Evolutionary conservation across 129 eudicot genomes (phyloP).

Genomic region (Artemisia argyi): DNA sequence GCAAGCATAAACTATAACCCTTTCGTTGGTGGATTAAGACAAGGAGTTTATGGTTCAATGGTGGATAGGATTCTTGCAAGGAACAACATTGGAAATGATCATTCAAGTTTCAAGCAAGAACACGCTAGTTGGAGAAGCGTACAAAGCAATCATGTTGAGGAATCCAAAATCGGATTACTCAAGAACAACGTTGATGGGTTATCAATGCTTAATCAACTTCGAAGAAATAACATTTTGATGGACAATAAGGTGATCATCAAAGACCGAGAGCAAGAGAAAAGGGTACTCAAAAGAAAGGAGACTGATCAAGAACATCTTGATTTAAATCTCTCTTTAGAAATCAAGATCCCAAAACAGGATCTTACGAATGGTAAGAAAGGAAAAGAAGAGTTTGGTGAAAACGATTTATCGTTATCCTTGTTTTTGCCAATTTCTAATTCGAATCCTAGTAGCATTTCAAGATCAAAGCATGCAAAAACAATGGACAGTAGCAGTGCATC

Average conservation of each 20-base stretch:
- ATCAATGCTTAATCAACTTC: slow-evolving; percentile 31
- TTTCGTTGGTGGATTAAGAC: slow-evolving; percentile 39
- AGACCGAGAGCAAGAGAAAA: slow-evolving; percentile 33
- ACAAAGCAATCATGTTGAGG: slow-evolving; percentile 27
- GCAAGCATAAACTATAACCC: slow-evolving; percentile 39
- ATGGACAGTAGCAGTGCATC: slow-evolving; percentile 34
- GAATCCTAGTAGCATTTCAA: slow-evolving; percentile 24
- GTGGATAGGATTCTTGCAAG: slow-evolving; percentile 33
- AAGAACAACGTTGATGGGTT: slow-evolving; percentile 35
- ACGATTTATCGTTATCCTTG: slow-evolving; percentile 56
- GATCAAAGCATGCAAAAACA: slow-evolving; percentile 48
- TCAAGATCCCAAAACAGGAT: slow-evolving; percentile 28
- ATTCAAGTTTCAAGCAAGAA: slow-evolving; percentile 22
- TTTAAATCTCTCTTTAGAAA: slow-evolving; percentile 55
- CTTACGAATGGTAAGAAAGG: slow-evolving; percentile 10
- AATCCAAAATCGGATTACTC: slow-evolving; percentile 17
- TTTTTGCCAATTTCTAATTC: slow-evolving; percentile 47
- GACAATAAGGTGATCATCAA: slow-evolving; percentile 12
- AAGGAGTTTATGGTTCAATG: slow-evolving; percentile 38
- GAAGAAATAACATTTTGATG: slow-evolving; percentile 9
- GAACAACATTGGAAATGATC: slow-evolving; percentile 27
- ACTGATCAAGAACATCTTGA: slow-evolving; percentile 53
- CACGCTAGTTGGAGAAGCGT: slow-evolving; percentile 32
- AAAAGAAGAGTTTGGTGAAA: slow-evolving; percentile 25
- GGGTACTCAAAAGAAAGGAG: slow-evolving; percentile 52